Base-by-base conservation (phyloP, 257 asterid species). In the Primulina huaijiensis region DNA sequence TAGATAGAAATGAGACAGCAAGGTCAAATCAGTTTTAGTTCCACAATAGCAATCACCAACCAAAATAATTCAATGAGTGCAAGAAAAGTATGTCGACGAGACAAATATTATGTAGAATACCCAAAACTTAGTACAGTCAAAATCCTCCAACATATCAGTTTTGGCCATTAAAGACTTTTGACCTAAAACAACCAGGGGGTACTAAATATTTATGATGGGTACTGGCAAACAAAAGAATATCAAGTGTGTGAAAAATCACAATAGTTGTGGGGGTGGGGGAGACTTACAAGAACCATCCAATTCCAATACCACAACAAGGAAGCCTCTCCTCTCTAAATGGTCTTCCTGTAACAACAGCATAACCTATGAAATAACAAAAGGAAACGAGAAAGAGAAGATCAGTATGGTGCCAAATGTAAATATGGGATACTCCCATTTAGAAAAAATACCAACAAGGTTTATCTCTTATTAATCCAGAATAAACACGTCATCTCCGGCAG, bases 241-340 rank as follows among this genome's bases (percentile, higher is more conserved):
- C n/a, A 67, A 38, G 35, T 61, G 29, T 17, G 58, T 25, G 10
- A 74, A 16, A 50, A 14, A 50, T 1, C 21, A 50, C 7, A 50
- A 21, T 14, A 50, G 3, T 50, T 4, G 21, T 0, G 1, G 0
- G 53, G n/a, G 6, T 8, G 4, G n/a, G 6, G 21, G 4, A 10
- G 68, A 87, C 98, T 83, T 82, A 92, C 97, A 92, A 79, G 76
- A 82, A 81, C 98, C 98, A 92, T 30, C 97, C 96, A 74, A 88
- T 75, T 65, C 97, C 98, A 75, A 92, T 76, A 57, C 97, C 97
- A 80, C 97, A 92, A 77, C 97, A 92, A 64, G 98, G 97, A 77
- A 92, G 96, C 60, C 90, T 84, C 19, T 79, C 84, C 81, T 85
- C 88, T 60, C 89, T 76, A 64, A 60, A 60, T 61, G 77, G 87